Conservation (phyloP, 169 alveolate genomes). For the Plasmodium vinckei region DNA sequence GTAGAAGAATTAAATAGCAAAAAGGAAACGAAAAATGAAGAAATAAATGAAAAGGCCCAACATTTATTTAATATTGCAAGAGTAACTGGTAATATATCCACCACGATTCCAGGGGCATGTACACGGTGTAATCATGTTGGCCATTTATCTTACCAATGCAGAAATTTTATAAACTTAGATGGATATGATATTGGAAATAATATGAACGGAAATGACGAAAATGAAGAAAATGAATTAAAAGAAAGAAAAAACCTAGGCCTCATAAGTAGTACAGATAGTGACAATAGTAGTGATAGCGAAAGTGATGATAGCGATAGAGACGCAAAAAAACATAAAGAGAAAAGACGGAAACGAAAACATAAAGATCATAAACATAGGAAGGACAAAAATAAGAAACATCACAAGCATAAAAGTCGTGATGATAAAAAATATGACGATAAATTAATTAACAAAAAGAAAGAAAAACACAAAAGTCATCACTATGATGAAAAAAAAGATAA, state of each 20-base stretch:
- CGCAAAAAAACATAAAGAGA: constrained; percentile 2
- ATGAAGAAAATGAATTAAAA: constrained; percentile 63
- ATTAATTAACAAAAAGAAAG: not conserved
- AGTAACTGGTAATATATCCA: constrained; percentile 41
- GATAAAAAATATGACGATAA: not conserved
- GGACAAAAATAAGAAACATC: not conserved
- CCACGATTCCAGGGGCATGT: constrained; percentile 76
- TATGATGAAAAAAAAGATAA: not conserved
- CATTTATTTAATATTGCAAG: constrained; percentile 37
- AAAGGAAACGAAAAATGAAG: constrained; percentile 29
- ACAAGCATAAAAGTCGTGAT: not conserved
- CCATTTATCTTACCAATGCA: constrained; percentile 73
- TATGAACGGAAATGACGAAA: constrained; percentile 42
- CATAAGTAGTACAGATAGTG: constrained; percentile 21
- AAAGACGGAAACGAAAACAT: constrained; percentile 3
- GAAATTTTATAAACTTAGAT: constrained; percentile 47
- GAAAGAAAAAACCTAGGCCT: constrained; percentile 63
- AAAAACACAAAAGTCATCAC: not conserved
- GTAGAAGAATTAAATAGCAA: constrained; percentile 60
- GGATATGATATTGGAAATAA: constrained; percentile 16
- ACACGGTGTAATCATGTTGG: constrained; percentile 64
- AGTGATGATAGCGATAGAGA: constrained; percentile 25
- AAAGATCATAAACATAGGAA: not conserved
- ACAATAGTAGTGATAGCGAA: not conserved
- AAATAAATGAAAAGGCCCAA: constrained; percentile 68